Evolutionary conservation across 1,284 basidiomycete species (phyloP), one percentile per base, ranked within the genome.

Genomic region (Sanguinoderma infundibulare): DNA sequence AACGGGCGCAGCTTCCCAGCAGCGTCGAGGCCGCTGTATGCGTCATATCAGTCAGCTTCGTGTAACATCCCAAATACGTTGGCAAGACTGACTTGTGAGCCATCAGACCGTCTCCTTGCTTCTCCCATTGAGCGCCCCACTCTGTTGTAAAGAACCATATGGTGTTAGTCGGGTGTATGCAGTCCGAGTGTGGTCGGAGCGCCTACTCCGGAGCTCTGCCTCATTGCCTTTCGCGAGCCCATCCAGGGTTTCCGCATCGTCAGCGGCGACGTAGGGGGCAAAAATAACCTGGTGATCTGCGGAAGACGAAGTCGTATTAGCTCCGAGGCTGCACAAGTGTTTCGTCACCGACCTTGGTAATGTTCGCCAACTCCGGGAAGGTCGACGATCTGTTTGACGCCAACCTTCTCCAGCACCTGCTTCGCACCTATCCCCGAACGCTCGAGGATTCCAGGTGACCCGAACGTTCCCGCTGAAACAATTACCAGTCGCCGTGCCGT

Each of bases 341-440:
- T 12, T 39, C 3, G 14, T 5, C 14, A 46, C 44, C 9, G 44
- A 82, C 85, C 85, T 67, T 80, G 77, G 56, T 82, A 84, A 39
- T 82, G 78, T 63, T 86, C 81, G 7, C 87, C 87, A 0, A 89
- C 87, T 2, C 85, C 84, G 28, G 83, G 81, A 3, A 87, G 73
- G 47, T 86, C 79, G 6, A 85, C 78, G 15, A 80, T 30, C 9
- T 76, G 72, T 22, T 66, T 42, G 20, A 89, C 71, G 0, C 77
- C 78, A 46, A 75, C 67, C 47, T 77, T 72, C 39, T 77, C 68
- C 14, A 89, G 71, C 5, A 86, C 67, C 0, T 72, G 69, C 14
- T 58, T 62, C 9, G 66, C 55, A 3, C 74, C 74, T 32, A 75
- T 72, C 1, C 74, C 74, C 0, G 74, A 75, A 4, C 73, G 70